Conservation (phyloP, 2,329 filamentous ascomycete genomes). For the Dactylonectria macrodidyma region DNA sequence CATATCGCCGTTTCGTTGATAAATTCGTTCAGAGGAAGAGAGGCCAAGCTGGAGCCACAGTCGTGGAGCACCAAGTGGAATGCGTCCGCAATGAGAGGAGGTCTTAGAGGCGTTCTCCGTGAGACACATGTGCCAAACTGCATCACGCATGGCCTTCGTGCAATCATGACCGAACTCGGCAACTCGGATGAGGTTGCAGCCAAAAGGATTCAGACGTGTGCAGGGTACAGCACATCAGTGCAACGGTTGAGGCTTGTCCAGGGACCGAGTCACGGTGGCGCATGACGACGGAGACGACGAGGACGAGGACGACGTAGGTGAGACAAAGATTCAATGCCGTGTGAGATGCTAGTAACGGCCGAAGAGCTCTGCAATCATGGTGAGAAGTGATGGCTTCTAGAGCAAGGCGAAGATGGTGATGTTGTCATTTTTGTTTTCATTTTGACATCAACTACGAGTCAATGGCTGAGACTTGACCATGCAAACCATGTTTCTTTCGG, state of each 20-base stretch:
- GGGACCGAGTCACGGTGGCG: slow-evolving; percentile 13
- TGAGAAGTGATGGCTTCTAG: slow-evolving; percentile 18
- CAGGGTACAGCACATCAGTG: slow-evolving; percentile 13
- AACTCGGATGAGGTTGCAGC: slow-evolving; percentile 17
- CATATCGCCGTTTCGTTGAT: slow-evolving; percentile 44
- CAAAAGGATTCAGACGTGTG: slow-evolving; percentile 17
- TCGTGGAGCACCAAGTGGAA: slow-evolving; percentile 14
- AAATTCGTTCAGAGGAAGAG: slow-evolving; percentile 15
- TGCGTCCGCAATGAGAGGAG: slow-evolving; percentile 16
- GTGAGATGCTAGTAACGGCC: slow-evolving; percentile 10
- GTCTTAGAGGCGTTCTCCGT: slow-evolving; percentile 29
- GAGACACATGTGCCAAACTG: slow-evolving; percentile 28
- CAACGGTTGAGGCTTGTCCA: slow-evolving; percentile 16
- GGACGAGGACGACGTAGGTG: not conserved
- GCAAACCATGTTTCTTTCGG: slow-evolving; percentile 5
- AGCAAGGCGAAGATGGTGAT: not conserved
- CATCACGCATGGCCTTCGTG: slow-evolving; percentile 22
- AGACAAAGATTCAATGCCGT: slow-evolving; percentile 2
- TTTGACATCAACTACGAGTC: not conserved
- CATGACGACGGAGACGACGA: slow-evolving; percentile 4
- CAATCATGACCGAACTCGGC: slow-evolving; percentile 9
- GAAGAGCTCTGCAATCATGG: slow-evolving; percentile 2
- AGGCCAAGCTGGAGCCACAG: slow-evolving; percentile 3
- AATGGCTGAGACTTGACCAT: slow-evolving; percentile 10
- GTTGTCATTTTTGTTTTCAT: not conserved